Evolutionary conservation across 176 grass and related monocot genomes (phyloP).

Genomic region (Aegilops longissima): DNA sequence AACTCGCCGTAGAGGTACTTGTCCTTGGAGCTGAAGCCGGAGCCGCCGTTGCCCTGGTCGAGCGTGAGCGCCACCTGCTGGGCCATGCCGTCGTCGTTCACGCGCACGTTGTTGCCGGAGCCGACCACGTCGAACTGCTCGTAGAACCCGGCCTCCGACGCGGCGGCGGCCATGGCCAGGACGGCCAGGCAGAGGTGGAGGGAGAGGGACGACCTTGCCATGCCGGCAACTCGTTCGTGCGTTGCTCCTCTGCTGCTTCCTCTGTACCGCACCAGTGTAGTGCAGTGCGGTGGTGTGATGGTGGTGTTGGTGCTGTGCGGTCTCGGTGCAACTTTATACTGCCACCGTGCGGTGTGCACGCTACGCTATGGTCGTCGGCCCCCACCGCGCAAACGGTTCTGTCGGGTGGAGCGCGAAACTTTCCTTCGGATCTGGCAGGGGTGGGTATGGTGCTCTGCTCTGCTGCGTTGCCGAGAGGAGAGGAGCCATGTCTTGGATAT

Average conservation of each 20-base stretch:
- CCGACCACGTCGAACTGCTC: slow-evolving; percentile 23
- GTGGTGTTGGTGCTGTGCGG: slow-evolving; percentile 8
- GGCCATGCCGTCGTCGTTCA: slow-evolving; percentile 13
- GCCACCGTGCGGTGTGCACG: not conserved
- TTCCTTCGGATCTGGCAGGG: no score
- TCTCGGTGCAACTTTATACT: not conserved
- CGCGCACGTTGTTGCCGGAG: slow-evolving; percentile 3
- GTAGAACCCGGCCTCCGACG: slow-evolving; percentile 17
- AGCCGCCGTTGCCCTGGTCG: slow-evolving; percentile 5
- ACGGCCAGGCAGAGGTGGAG: not conserved
- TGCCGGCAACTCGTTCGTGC: not conserved
- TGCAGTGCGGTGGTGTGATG: not conserved
- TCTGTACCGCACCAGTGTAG: not conserved
- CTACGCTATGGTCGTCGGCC: not conserved
- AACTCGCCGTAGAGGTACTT: slow-evolving; percentile 50
- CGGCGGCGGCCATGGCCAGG: not conserved
- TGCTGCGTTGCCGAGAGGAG: not conserved
- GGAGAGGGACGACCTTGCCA: not conserved
- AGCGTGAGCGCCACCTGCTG: slow-evolving; percentile 27
- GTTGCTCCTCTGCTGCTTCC: not conserved
- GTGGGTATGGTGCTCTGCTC: not conserved
- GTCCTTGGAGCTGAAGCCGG: slow-evolving; percentile 32
- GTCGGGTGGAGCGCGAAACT: not conserved
- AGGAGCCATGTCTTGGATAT: not conserved
- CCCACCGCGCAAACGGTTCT: not conserved